Conservation (phyloP, 306 rosid species). For the Ziziphus jujuba region DNA sequence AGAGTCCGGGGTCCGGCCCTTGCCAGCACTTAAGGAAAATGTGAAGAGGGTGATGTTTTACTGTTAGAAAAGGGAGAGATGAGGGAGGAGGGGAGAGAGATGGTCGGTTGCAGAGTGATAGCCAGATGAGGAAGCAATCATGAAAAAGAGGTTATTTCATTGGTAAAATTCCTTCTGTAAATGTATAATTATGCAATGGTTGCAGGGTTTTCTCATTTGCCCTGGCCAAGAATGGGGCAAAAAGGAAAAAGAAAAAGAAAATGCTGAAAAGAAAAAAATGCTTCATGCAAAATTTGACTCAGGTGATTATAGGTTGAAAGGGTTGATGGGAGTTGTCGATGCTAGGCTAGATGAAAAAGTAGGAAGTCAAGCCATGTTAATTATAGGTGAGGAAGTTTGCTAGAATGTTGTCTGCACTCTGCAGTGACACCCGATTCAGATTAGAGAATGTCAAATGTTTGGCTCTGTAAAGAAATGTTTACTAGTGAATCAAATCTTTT, state of each 20-base stretch:
- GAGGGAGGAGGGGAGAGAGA: conserved; percentile 7
- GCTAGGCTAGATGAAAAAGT: background rate
- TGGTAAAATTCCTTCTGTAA: conserved; percentile 28
- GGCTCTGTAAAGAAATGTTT: conserved; percentile 24
- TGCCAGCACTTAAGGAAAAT: conserved; percentile 92
- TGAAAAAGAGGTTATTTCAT: conserved; percentile 8
- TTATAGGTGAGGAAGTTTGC: background rate
- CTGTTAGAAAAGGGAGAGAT: conserved; percentile 45
- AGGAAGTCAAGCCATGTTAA: conserved; percentile 7
- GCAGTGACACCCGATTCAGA: too few species aligned
- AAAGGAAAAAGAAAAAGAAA: background rate
- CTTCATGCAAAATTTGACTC: conserved; percentile 19
- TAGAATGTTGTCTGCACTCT: too few species aligned
- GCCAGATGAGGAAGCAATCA: conserved; percentile 32
- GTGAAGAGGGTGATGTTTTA: conserved; percentile 98
- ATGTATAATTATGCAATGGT: conserved; percentile 15
- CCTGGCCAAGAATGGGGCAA: background rate
- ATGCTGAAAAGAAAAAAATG: too few species aligned
- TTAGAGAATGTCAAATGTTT: background rate
- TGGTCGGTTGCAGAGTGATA: conserved; percentile 8
- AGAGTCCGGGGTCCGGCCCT: conserved; percentile 74
- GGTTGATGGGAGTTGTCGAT: too few species aligned
- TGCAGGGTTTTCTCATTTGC: conserved; percentile 22
- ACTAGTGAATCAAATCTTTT: conserved; percentile 2
- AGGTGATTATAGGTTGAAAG: conserved; percentile 38